phyloP scores from a whole-genome alignment of 768 basidiomycete species.

The Mycena pura region DNA sequence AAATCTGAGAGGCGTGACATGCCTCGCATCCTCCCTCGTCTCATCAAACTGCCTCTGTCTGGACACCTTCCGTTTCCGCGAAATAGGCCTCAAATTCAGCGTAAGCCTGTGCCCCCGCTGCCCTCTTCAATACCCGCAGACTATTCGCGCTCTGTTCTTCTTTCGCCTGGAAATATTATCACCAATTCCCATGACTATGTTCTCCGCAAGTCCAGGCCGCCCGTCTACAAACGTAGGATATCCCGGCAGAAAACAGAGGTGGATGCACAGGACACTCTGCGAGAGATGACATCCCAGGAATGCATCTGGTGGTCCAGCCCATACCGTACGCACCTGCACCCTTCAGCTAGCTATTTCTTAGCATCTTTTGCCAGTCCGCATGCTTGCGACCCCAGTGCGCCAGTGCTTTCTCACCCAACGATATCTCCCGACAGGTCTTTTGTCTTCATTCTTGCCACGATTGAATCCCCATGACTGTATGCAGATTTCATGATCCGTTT shows the following conservation, averaged over 20 bases:
- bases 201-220: conserved; percentile 65
- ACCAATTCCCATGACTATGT: conserved; percentile 54
- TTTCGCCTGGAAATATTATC: conserved; percentile 63
- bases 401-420: conserved; percentile 56
- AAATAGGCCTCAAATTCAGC: conserved; percentile 10
- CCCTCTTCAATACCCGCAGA: conserved; percentile 54
- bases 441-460: neutral
- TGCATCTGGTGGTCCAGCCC: conserved; percentile 75
- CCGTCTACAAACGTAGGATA: conserved; percentile 42
- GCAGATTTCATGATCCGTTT: conserved; percentile 9
- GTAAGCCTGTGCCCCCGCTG: conserved; percentile 40
- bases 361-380: conserved; percentile 58
- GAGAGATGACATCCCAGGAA: conserved; percentile 70
- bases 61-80: conserved; percentile 17
- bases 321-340: conserved; percentile 61
- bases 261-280: conserved; percentile 44
- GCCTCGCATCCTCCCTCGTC: conserved; percentile 77
- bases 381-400: conserved; percentile 72
- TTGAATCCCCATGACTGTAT: neutral
- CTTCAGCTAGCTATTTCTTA: neutral
- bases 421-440: conserved; percentile 64
- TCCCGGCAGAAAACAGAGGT: conserved; percentile 11
- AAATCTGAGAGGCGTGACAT: no score
- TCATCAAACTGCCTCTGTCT: conserved; percentile 46
- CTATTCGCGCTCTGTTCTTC: conserved; percentile 65